Evolutionary conservation across 345 rosid species (phyloP).

Genomic region (Clarkia xantiana): DNA sequence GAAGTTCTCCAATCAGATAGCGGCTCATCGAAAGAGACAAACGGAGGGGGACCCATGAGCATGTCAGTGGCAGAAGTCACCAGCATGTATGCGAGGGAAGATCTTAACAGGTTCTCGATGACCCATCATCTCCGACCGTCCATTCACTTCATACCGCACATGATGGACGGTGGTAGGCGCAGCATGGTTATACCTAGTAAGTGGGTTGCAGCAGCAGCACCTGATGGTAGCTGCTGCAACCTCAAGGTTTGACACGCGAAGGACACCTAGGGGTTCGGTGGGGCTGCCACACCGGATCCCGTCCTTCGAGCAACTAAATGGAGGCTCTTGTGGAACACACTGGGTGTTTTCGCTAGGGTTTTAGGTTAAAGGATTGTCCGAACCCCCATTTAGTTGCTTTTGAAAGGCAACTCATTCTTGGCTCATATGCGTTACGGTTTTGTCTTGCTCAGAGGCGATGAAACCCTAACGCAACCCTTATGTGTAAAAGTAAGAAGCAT

Average conservation of each 20-base stretch:
- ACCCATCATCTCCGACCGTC: slow-evolving; percentile 22
- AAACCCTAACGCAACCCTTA: background rate
- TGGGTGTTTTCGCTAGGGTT: slow-evolving; percentile 3
- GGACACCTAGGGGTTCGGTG: slow-evolving; percentile 8
- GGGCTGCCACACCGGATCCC: slow-evolving; percentile 12
- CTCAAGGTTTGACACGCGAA: slow-evolving; percentile 34
- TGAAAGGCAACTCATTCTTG: slow-evolving; percentile 95
- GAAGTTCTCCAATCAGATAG: slow-evolving; percentile 68
- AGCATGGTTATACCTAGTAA: slow-evolving; percentile 52
- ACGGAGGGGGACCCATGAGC: slow-evolving; percentile 22
- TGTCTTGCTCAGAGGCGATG: background rate
- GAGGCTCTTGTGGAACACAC: background rate
- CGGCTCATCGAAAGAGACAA: slow-evolving; percentile 44
- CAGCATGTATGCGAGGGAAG: slow-evolving; percentile 40
- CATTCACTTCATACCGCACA: slow-evolving; percentile 18
- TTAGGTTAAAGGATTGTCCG: slow-evolving; percentile 15
- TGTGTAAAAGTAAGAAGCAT: background rate
- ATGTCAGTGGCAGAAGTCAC: slow-evolving; percentile 64
- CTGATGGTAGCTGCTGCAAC: slow-evolving; percentile 34
- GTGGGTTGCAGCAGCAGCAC: slow-evolving; percentile 47
- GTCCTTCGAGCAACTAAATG: slow-evolving; percentile 23
- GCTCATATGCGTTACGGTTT: slow-evolving; percentile 27
- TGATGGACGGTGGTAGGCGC: slow-evolving; percentile 26
- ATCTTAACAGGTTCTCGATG: slow-evolving; percentile 16
- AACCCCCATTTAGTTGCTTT: slow-evolving; percentile 30